Evolutionary conservation across 1,139 yeast genomes (phyloP).

Genomic region (Saccharomyces hybrid): DNA sequence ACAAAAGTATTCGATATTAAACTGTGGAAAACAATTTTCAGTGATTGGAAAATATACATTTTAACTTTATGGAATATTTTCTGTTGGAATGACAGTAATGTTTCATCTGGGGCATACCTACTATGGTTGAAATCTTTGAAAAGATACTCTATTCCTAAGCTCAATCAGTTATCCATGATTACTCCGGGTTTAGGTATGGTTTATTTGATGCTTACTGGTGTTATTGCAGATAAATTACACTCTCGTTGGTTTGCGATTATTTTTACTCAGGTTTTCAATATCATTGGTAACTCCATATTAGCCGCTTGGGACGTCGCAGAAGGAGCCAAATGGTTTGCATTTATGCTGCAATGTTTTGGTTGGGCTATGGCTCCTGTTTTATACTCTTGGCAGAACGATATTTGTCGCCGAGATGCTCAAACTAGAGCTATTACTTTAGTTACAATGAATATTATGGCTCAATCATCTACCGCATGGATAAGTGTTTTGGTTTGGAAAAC

Average conservation of each 20-base stretch:
- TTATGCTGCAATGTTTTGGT: conserved; percentile 31
- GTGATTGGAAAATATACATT: conserved; percentile 52
- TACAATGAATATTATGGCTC: conserved; percentile 32
- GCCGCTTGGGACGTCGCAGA: conserved; percentile 42
- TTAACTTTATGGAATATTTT: conserved; percentile 47
- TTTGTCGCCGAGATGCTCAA: conserved; percentile 34
- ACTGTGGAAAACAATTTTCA: conserved; percentile 44
- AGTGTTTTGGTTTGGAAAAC: conserved; percentile 47
- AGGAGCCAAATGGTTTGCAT: conserved; percentile 40
- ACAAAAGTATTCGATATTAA: conserved; percentile 32
- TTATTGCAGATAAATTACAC: conserved; percentile 44
- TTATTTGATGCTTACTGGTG: conserved; percentile 40
- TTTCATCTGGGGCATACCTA: conserved; percentile 45
- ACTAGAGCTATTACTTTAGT: conserved; percentile 34
- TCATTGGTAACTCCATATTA: conserved; percentile 38
- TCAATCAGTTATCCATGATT: conserved; percentile 39
- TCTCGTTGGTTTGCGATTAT: conserved; percentile 52
- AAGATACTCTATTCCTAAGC: conserved; percentile 35
- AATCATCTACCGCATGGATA: conserved; percentile 34
- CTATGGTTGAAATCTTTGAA: conserved; percentile 45
- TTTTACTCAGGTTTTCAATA: conserved; percentile 44
- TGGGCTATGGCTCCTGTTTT: conserved; percentile 33
- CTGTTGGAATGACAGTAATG: conserved; percentile 56
- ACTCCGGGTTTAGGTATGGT: conserved; percentile 48
- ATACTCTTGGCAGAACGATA: conserved; percentile 35